A percentile compares a stretch with the other conserved stretches of the same genome.
These are phyloP conservation scores for Neofusicoccum umdonicola DNA, from an alignment of 2,329 filamentous ascomycete genomes.

Conservation along the genomic window DNA sequence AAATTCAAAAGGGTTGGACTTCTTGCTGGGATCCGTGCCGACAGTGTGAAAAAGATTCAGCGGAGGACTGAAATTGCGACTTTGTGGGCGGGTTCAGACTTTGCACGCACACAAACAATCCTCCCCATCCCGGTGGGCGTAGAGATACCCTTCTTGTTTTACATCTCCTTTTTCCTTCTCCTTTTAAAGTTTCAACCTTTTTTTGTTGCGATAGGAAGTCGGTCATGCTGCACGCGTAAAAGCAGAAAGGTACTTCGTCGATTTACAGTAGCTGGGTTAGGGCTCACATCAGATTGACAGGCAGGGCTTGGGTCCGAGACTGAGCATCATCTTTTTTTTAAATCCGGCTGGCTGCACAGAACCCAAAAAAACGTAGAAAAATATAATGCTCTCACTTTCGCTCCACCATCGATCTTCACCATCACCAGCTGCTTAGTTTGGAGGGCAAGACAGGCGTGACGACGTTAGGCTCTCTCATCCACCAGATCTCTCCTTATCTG, in stretches of 20 bases:
- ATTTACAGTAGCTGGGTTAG: not conserved
- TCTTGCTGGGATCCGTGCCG: not conserved
- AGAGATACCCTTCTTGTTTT: conserved; percentile 20
- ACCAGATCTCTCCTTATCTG: too few relatives aligned
- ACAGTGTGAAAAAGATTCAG: not conserved
- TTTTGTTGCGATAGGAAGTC: conserved; percentile 10
- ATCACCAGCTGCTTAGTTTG: too few relatives aligned
- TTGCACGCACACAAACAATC: conserved; percentile 3
- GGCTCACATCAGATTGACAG: conserved; percentile 11
- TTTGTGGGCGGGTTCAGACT: conserved; percentile 1
- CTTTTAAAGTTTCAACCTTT: not conserved
- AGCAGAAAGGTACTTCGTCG: conserved; percentile 5
- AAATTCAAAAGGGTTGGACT: conserved; percentile 15
- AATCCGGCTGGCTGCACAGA: not conserved
- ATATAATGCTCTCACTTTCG: conserved; percentile 6
- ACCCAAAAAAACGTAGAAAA: not conserved
- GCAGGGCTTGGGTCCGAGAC: conserved; percentile 14
- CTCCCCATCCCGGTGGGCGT: conserved; percentile 16
- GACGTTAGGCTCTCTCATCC: too few relatives aligned
- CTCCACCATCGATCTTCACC: not conserved
- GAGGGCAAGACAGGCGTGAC: too few relatives aligned
- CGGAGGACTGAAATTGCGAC: conserved; percentile 15
- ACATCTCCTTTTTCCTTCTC: conserved; percentile 1
- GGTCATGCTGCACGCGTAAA: conserved; percentile 7
- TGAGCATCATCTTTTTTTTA: conserved; percentile 4